These are phyloP conservation scores for Kurtzmaniella quercitrusa DNA, from an alignment of 1,139 yeast species.

Conservation along the genomic window DNA sequence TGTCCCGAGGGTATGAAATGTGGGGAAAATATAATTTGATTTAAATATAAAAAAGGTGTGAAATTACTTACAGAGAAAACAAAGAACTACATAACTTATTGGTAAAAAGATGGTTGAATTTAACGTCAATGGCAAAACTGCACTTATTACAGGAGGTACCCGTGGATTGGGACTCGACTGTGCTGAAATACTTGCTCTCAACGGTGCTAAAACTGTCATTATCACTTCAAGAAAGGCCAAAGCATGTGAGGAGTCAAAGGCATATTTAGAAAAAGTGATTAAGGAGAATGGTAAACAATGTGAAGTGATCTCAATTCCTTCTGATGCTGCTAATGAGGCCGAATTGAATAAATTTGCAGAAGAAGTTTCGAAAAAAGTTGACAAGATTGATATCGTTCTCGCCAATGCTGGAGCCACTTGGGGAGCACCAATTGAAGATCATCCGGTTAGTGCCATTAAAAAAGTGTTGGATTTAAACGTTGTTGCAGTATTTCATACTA, in stretches of 20 bases:
- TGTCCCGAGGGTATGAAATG: neutral
- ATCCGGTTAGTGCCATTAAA: conserved; percentile 59
- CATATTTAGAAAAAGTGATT: conserved; percentile 45
- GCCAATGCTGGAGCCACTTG: conserved; percentile 84
- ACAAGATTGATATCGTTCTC: conserved; percentile 57
- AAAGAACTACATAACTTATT: neutral
- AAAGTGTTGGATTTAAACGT: conserved; percentile 66
- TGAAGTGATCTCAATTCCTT: conserved; percentile 51
- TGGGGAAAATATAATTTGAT: too few species aligned
- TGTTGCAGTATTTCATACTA: conserved; percentile 66
- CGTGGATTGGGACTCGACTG: conserved; percentile 70
- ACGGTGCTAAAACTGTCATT: conserved; percentile 62
- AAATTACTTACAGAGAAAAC: too few species aligned
- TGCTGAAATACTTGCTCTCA: conserved; percentile 61
- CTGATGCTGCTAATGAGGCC: conserved; percentile 53
- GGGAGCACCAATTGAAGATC: conserved; percentile 65
- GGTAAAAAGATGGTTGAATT: conserved; percentile 34
- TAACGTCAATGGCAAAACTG: conserved; percentile 60
- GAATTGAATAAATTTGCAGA: conserved; percentile 48
- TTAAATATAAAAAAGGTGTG: too few species aligned
- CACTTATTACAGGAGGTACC: conserved; percentile 77
- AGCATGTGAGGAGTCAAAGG: conserved; percentile 62
- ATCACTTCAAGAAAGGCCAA: conserved; percentile 63
- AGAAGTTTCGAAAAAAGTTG: conserved; percentile 38
- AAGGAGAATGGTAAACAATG: conserved; percentile 38